Conservation (phyloP, 768 basidiomycete genomes). For the Crucibulum laeve region DNA sequence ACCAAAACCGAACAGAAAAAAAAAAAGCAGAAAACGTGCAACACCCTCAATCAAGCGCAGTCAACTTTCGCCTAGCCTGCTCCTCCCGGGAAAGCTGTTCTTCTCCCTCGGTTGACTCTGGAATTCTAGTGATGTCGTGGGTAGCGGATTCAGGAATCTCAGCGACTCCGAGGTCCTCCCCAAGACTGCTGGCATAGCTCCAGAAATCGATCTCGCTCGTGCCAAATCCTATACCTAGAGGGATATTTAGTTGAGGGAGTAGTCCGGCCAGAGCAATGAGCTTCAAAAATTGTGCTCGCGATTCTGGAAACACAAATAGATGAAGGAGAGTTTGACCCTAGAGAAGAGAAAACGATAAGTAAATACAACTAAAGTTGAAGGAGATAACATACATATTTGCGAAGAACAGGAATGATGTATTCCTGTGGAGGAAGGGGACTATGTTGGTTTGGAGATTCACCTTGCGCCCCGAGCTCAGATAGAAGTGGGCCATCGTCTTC, state of each 20-base stretch:
- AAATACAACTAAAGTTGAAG: background rate
- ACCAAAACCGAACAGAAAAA: too few relatives aligned
- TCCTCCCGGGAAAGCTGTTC: background rate
- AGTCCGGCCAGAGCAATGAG: slow-evolving; percentile 47
- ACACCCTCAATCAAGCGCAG: background rate
- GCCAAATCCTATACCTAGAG: slow-evolving; percentile 23
- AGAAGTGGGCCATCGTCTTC: slow-evolving; percentile 35
- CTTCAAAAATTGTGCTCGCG: slow-evolving; percentile 61
- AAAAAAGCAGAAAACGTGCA: too few relatives aligned
- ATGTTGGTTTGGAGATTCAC: slow-evolving; percentile 15
- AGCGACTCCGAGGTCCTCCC: slow-evolving; percentile 4
- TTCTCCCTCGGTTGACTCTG: background rate
- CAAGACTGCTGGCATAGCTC: slow-evolving; percentile 45
- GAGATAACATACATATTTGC: slow-evolving; percentile 48
- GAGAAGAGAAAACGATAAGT: background rate
- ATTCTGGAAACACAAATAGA: slow-evolving; percentile 71
- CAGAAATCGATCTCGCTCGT: slow-evolving; percentile 56
- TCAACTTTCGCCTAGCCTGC: background rate
- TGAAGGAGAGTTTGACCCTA: slow-evolving; percentile 55
- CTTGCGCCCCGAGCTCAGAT: slow-evolving; percentile 19
- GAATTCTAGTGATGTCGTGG: background rate
- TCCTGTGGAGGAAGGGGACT: slow-evolving; percentile 28
- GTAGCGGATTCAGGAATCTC: background rate
- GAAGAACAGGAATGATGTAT: slow-evolving; percentile 48
- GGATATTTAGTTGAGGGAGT: slow-evolving; percentile 27